Evolutionary conservation across 208 protist genomes (phyloP).

Genomic region (Trypanosoma rangeli): DNA sequence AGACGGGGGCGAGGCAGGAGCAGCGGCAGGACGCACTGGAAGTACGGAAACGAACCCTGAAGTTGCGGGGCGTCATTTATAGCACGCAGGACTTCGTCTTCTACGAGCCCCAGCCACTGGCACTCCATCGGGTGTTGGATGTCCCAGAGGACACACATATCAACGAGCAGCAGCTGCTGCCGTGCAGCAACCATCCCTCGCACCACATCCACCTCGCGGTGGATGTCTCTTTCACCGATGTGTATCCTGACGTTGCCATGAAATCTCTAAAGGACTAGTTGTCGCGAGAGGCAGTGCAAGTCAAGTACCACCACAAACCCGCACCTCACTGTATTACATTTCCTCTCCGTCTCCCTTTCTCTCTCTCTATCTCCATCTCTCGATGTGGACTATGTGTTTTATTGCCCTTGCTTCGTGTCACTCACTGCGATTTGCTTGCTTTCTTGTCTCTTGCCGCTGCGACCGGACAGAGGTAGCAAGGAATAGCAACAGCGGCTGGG

Average conservation of each 20-base stretch:
- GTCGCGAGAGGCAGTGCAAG: not conserved
- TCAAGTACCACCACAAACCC: not conserved
- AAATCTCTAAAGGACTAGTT: slow-evolving; percentile 47
- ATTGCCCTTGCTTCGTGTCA: not conserved
- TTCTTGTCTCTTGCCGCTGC: slow-evolving; percentile 1
- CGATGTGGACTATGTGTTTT: not conserved
- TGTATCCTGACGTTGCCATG: slow-evolving; percentile 55
- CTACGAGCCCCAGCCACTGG: slow-evolving; percentile 66
- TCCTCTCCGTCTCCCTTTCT: not conserved
- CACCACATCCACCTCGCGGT: slow-evolving; percentile 78
- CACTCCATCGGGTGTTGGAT: slow-evolving; percentile 81
- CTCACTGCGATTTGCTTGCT: not conserved
- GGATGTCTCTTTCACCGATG: slow-evolving; percentile 84
- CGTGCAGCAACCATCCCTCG: slow-evolving; percentile 65
- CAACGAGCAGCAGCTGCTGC: slow-evolving; percentile 55
- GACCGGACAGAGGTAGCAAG: not conserved
- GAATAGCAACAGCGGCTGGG: not conserved
- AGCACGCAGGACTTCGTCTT: slow-evolving; percentile 85
- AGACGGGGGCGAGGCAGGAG: not conserved
- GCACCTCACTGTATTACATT: not conserved
- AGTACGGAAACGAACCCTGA: slow-evolving; percentile 29
- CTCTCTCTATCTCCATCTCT: slow-evolving; percentile 2
- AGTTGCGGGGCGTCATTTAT: slow-evolving; percentile 48
- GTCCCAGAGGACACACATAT: slow-evolving; percentile 67
- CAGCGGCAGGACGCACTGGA: slow-evolving; percentile 36